These are phyloP conservation scores for Salix koriyanagi DNA, from an alignment of 345 rosid species.

Conservation along the genomic window DNA sequence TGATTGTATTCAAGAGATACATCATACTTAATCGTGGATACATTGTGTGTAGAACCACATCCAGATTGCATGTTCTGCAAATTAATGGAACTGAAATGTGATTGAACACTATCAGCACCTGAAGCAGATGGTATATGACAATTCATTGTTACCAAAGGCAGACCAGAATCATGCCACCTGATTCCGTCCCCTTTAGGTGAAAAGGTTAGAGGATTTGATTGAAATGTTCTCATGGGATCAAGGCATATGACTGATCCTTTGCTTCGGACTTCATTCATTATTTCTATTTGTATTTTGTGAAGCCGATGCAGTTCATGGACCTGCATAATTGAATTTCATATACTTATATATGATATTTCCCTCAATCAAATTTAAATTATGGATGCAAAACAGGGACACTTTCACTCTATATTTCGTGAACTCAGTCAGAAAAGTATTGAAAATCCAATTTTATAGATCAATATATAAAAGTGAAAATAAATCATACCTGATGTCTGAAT, in stretches of 20 bases:
- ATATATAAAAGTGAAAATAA: not conserved
- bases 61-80: constrained; percentile 35
- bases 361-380: not conserved
- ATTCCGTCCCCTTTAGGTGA: constrained; percentile 22
- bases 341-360: not conserved
- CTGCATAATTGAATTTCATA: constrained; percentile 25
- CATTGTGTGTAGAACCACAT: constrained; percentile 28
- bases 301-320: constrained; percentile 74
- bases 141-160: constrained; percentile 10
- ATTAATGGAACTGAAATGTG: constrained; percentile 30
- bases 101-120: constrained; percentile 40
- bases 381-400: not conserved
- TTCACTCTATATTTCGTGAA: not conserved
- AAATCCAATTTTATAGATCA: not conserved
- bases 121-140: constrained; percentile 21
- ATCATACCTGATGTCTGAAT: constrained; percentile 64
- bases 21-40: constrained; percentile 24
- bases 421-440: not conserved
- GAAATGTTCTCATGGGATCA: constrained; percentile 23
- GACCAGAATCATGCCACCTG: constrained; percentile 12
- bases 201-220: constrained; percentile 24
- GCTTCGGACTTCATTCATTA: constrained; percentile 70
- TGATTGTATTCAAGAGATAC: constrained; percentile 32
- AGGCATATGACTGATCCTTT: constrained; percentile 32
- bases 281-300: constrained; percentile 54